Evolutionary conservation across 2,329 filamentous ascomycete genomes (phyloP), one percentile per base, ranked within the genome.

Genomic region (Arthroderma sp.): DNA sequence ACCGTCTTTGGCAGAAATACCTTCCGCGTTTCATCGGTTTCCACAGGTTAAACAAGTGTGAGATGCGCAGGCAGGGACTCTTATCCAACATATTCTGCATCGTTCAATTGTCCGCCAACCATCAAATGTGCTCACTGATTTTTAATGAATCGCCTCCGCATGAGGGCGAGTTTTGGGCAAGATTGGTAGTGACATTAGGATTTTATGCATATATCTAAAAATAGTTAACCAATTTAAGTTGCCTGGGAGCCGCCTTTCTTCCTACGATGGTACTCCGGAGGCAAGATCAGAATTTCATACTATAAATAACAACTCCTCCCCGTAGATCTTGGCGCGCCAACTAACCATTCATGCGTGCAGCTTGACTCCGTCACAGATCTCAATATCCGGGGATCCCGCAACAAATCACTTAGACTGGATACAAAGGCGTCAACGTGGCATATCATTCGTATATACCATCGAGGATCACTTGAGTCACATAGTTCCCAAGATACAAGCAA

Each of bases 161-260:
- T 33, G 44, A 33, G 25, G 25, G 44, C 7, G 25, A 17, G 13
- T 51, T 35, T 49, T 9, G 2, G n/a, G 28, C 44, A 33, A 17
- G 25, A 35, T 49, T 31, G 21, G 43, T 51, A 23, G 44, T 51
- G 44, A 51, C 25, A 51, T 17, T 33, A 33, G 23, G 15, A 51
- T 51, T 49, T 51, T 51, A 51, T 51, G 44, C 44, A 49, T 49
- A 51, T 31, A 33, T 51, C 44, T 33, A 51, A 51, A 51, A 51
- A 51, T 51, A 51, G 25, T n/a, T n/a, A n/a, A n/a, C n/a, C n/a
- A n/a, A n/a, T n/a, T n/a, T n/a, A n/a, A n/a, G n/a, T n/a, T n/a
- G n/a, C 17, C 44, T 11, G 31, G 44, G 44, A 51, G 44, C 44
- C 44, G 44, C 44, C 25, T n/a, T 17, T 13, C 23, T 8, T 49